Evolutionary conservation across 768 basidiomycete genomes (phyloP).

Genomic region (Phylloporus sp.): DNA sequence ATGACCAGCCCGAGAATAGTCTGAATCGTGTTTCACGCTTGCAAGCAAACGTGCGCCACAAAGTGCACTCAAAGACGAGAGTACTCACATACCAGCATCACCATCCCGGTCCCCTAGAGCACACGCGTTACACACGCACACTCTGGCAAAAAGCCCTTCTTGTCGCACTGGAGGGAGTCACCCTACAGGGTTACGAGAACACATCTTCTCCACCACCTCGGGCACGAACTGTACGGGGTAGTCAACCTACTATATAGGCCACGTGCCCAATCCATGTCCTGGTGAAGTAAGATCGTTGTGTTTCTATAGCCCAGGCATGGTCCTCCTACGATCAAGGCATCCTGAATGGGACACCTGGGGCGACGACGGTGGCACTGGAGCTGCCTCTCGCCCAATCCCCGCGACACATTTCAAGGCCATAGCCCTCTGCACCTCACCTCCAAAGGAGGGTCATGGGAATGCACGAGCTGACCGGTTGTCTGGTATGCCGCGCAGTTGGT

Average conservation of each 20-base stretch:
- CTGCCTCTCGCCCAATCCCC: slow-evolving; percentile 44
- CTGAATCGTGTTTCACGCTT: slow-evolving; percentile 32
- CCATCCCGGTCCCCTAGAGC: slow-evolving; percentile 21
- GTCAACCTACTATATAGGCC: too few species aligned
- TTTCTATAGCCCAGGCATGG: not conserved
- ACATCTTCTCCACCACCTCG: too few species aligned
- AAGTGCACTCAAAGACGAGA: slow-evolving; percentile 29
- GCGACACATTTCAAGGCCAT: slow-evolving; percentile 51
- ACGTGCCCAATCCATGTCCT: not conserved
- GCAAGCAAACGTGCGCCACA: slow-evolving; percentile 15
- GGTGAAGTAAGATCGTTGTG: not conserved
- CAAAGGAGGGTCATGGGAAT: slow-evolving; percentile 42
- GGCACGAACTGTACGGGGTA: too few species aligned
- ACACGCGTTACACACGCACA: not conserved
- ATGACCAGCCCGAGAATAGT: slow-evolving; percentile 29
- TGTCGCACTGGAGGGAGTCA: not conserved
- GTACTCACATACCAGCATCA: not conserved
- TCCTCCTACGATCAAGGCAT: slow-evolving; percentile 11
- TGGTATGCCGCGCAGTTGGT: slow-evolving; percentile 63
- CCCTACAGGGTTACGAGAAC: not conserved
- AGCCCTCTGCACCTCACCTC: slow-evolving; percentile 16
- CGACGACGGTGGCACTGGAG: slow-evolving; percentile 8
- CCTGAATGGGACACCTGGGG: slow-evolving; percentile 13
- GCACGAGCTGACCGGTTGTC: slow-evolving; percentile 45
- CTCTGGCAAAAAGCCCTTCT: not conserved